A percentile compares a stretch with the other conserved stretches of the same genome.
Evolutionary conservation across 202 grass and related monocot species (phyloP).

Genomic region (Musa balbisiana): DNA sequence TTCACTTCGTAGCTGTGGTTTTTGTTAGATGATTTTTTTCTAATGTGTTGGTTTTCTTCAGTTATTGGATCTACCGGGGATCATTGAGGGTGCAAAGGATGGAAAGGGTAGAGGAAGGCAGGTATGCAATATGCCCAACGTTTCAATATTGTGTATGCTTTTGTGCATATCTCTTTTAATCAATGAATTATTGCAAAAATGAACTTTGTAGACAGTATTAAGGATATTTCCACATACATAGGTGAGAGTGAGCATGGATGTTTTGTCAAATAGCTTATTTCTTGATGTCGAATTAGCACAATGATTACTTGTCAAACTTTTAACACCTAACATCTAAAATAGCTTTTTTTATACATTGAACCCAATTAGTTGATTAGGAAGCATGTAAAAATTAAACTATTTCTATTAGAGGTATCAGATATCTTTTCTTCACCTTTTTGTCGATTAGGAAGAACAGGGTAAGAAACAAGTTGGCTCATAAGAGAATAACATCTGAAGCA

Average conservation of each 20-base stretch:
- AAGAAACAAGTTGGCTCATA: not conserved
- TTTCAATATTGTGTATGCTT: too few relatives aligned
- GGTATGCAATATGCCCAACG: constrained; percentile 34
- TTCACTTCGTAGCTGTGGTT: constrained; percentile 3
- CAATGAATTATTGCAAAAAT: too few relatives aligned
- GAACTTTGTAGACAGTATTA: too few relatives aligned
- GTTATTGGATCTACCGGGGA: constrained; percentile 94
- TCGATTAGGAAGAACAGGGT: not conserved
- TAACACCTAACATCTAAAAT: too few relatives aligned
- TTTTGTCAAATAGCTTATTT: not conserved
- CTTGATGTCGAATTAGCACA: not conserved
- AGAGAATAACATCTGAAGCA: not conserved
- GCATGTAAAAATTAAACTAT: too few relatives aligned
- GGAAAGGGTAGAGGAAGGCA: constrained; percentile 99
- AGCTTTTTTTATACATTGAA: too few relatives aligned
- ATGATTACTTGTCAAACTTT: too few relatives aligned
- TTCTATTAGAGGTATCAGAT: too few relatives aligned
- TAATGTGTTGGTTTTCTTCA: constrained; percentile 28
- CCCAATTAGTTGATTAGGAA: too few relatives aligned
- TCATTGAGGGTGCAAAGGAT: constrained; percentile 99
- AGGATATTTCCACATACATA: too few relatives aligned
- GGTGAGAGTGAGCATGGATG: too few relatives aligned
- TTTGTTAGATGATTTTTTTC: constrained; percentile 19
- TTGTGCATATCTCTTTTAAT: not conserved
- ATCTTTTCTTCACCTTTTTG: too few relatives aligned